Base-by-base conservation (phyloP, 2,329 filamentous ascomycete species). In the Monosporascus sp. region DNA sequence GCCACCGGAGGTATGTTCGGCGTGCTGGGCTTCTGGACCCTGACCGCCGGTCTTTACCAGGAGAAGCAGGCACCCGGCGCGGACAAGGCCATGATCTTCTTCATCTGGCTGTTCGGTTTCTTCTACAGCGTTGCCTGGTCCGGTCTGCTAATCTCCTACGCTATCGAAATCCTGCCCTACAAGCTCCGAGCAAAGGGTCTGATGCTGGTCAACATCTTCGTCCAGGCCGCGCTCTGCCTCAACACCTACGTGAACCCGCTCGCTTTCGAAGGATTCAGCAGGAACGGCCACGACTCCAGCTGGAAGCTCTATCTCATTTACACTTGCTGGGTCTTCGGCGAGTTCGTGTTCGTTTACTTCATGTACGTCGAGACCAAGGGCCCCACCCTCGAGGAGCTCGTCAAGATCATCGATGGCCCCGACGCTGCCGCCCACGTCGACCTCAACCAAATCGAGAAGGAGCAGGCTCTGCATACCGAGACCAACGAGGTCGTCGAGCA, bases 351-450 rank as follows among this genome's bases (percentile, higher is more conserved):
- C 65, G 75, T 83, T 56, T 83, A 79, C 68, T 78, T 75, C 65
- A 74, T 76, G 71, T 76, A 75, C 63, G 70, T 85, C 59, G 83
- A 88, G 71, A 87, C 83, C 39, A 77, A 77, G 59, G 82, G 83
- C 35, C 80, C 81, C 2, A 86, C 83, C 18, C 81, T 87, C 37
- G 83, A 87, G 70, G 83, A 87, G 68, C 76, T 87, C 48, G 82
- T 81, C 64, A 82, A 81, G 71, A 78, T 87, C 69, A 86, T 87
- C 67, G 83, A 87, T 60, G 83, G 82, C 39, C 78, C 84, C 35
- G 70, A 77, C 18, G 82, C 80, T 37, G 77, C 78, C 17, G 76
- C 72, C 6, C 70, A 72, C 54, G 54, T 79, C 51, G 72, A 79
- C 60, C 62, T 78, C 41, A 66, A 70, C 44, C 67, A 75, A 65